A percentile compares a stretch with the other conserved stretches of the same genome.
Evolutionary conservation across 257 asterid species (phyloP).

Genomic region (Solanum chilense): DNA sequence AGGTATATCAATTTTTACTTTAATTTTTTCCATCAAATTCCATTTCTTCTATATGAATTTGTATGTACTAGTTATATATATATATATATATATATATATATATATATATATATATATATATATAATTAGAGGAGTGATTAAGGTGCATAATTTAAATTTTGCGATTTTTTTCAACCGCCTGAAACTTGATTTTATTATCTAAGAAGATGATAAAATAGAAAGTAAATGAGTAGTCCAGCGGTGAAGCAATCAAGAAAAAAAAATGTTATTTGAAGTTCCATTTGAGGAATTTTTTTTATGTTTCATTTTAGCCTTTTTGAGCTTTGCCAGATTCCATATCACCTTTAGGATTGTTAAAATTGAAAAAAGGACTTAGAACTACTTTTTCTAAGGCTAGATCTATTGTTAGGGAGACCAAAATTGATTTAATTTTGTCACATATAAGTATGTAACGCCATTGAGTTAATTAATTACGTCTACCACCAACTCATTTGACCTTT

Average conservation of each 20-base stretch:
- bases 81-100: no score
- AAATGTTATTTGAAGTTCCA: not conserved
- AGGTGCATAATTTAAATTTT: not conserved
- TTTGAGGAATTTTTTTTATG: not conserved
- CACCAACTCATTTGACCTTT: not conserved
- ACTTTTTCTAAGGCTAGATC: not conserved
- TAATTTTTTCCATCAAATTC: not conserved
- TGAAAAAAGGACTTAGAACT: not conserved
- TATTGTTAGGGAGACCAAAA: not conserved
- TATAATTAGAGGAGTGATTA: no score
- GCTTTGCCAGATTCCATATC: not conserved
- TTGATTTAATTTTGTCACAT: not conserved
- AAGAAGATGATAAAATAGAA: not conserved
- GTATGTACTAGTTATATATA: not conserved
- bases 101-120: no score
- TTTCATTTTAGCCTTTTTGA: not conserved
- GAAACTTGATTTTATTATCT: not conserved
- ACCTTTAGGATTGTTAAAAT: not conserved
- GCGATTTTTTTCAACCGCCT: not conserved
- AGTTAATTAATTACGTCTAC: not conserved
- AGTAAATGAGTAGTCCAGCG: not conserved
- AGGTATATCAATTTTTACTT: slow-evolving; percentile 24
- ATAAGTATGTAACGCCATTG: not conserved
- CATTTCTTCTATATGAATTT: not conserved
- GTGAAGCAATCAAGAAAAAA: not conserved